Conservation (phyloP, 2,329 filamentous ascomycete genomes). For the Pyrenophora graminea region DNA sequence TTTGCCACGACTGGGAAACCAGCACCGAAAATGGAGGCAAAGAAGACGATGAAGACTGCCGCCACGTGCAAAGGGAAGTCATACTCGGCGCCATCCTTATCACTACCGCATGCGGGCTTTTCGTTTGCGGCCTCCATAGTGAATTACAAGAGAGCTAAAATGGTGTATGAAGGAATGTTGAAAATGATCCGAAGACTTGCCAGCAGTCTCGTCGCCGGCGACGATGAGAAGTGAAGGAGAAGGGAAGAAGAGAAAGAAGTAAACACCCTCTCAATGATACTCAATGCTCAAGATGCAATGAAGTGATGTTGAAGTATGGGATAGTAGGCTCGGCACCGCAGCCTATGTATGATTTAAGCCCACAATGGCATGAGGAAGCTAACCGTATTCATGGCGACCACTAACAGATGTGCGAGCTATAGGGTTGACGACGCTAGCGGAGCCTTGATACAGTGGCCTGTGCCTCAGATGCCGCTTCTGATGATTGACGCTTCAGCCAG, state of each 20-base stretch:
- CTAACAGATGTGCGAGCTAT: constrained; percentile 31
- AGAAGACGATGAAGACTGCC: constrained; percentile 47
- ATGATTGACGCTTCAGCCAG: constrained; percentile 34
- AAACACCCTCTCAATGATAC: constrained; percentile 44
- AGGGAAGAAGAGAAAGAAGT: constrained; percentile 24
- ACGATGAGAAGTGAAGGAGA: constrained; percentile 29
- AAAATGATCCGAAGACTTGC: constrained; percentile 26
- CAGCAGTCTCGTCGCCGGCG: constrained; percentile 44
- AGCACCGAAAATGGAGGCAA: constrained; percentile 43
- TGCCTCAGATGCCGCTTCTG: constrained; percentile 34
- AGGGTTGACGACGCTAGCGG: constrained; percentile 28
- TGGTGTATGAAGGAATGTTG: constrained; percentile 16
- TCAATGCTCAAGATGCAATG: constrained; percentile 25
- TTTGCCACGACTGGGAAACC: constrained; percentile 49
- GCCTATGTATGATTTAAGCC: constrained; percentile 38
- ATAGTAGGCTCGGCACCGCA: constrained; percentile 35
- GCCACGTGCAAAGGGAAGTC: constrained; percentile 46
- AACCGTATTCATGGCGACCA: constrained; percentile 35
- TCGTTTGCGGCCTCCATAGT: constrained; percentile 34
- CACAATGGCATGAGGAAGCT: constrained; percentile 25
- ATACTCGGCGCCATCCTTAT: constrained; percentile 34
- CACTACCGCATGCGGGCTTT: constrained; percentile 43
- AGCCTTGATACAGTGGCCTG: constrained; percentile 34
- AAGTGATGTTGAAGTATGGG: constrained; percentile 25
- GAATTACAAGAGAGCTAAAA: constrained; percentile 19